Evolutionary conservation across 805 yeast genomes (phyloP), one percentile per base, ranked within the genome.

Genomic region (Teunomyces cretensis): DNA sequence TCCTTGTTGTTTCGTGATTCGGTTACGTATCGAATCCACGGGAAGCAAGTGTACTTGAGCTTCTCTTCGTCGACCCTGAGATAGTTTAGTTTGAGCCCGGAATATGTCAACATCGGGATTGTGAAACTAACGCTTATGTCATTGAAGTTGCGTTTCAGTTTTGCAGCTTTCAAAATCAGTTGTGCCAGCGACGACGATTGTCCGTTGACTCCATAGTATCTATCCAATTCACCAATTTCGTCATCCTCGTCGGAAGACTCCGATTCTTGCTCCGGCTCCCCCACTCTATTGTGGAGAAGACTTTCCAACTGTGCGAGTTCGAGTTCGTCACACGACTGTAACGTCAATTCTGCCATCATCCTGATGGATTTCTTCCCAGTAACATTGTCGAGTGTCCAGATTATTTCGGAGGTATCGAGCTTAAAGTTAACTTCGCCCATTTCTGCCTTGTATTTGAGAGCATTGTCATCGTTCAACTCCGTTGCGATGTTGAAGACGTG

Each of bases 311-410:
- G 36, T 12, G 32, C 35, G 16, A 16, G 27, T 14, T 16, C 32
- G 24, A 43, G 69, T 58, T 37, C 51, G 40, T 52, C 72, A 45
- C 46, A 17, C 2, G 47, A 24, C 9, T 38, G 19, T 17, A 74
- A 46, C 0, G 64, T 52, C 41, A 80, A 68, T 48, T 80, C 84
- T 0, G 82, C 78, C 64, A 74, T 76, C 86, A 85, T 79, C 16
- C 77, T 65, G 30, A 74, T 73, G 56, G 50, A 37, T 33, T 71
- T 64, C 41, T 77, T 80, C 2, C 96, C 96, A 14, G 79, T 80
- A 44, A 88, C 64, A 15, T 82, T 72, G 3, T 78, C 80, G 13
- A 90, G 74, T 36, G 76, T 76, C 97, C 97, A 91, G 1, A 84
- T 61, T 2, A 91, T 64, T 43, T 79, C 80, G 27, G 84, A 79